Percentiles rank a stretch among this genome's conserved stretches.
These are phyloP conservation scores for Lichtheimia corymbifera DNA, from an alignment of 371 early-diverging fungal genomes.

Conservation along the genomic window DNA sequence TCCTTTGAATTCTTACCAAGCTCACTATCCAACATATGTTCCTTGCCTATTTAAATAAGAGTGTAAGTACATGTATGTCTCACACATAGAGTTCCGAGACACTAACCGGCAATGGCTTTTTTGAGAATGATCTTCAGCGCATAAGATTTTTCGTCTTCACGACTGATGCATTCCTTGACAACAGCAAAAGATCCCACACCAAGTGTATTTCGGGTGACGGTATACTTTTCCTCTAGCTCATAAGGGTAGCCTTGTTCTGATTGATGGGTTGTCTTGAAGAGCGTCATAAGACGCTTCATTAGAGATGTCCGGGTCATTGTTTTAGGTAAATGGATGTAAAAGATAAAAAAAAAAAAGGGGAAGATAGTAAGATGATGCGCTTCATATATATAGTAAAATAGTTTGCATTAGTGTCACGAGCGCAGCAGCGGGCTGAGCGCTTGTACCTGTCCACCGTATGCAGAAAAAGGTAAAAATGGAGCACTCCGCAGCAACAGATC, in stretches of 20 bases:
- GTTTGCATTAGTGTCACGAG: too few relatives aligned
- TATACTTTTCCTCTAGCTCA: constrained; percentile 26
- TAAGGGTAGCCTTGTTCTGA: constrained; percentile 2
- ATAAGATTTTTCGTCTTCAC: constrained; percentile 57
- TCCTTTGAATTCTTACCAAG: constrained; percentile 41
- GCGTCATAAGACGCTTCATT: constrained; percentile 45
- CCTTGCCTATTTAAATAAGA: constrained; percentile 56
- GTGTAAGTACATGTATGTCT: background rate
- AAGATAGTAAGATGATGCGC: background rate
- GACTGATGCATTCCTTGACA: constrained; percentile 70
- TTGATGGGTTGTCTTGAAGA: constrained; percentile 54
- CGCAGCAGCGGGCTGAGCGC: too few relatives aligned
- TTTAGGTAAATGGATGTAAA: background rate
- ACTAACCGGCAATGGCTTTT: constrained; percentile 55
- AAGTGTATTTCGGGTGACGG: constrained; percentile 53
- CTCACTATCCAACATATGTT: constrained; percentile 83
- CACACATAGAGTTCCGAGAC: too few relatives aligned
- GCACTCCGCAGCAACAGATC: too few relatives aligned
- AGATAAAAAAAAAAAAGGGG: background rate
- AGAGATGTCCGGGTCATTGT: constrained; percentile 38
- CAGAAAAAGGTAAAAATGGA: too few relatives aligned
- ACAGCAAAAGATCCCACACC: constrained; percentile 84
- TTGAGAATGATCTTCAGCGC: constrained; percentile 87
- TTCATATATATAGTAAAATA: too few relatives aligned
- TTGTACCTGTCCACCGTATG: too few relatives aligned